Evolutionary conservation across 1,284 basidiomycete species (phyloP).

Genomic region (Apiotrichum sp.): DNA sequence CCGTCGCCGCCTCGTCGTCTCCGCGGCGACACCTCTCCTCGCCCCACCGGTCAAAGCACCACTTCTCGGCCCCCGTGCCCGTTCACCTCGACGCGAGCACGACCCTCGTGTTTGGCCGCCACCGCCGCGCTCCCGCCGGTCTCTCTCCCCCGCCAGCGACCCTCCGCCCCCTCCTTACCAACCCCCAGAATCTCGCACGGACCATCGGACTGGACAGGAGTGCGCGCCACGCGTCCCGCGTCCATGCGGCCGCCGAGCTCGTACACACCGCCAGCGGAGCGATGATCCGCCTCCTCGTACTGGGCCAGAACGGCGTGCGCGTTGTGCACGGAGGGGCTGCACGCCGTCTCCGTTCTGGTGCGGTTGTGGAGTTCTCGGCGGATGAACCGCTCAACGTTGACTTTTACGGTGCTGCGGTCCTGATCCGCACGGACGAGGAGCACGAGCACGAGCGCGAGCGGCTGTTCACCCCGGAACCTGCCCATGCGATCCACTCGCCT

Average conservation of each 20-base stretch:
- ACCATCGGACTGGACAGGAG: conserved; percentile 34
- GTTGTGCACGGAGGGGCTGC: conserved; percentile 11
- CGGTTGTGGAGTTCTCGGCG: conserved; percentile 5
- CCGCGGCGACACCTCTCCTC: conserved; percentile 21
- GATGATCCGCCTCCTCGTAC: conserved; percentile 29
- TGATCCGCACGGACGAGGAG: conserved; percentile 8
- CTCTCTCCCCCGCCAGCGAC: background rate
- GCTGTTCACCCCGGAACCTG: conserved; percentile 7
- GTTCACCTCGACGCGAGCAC: conserved; percentile 18
- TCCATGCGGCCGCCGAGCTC: conserved; percentile 39
- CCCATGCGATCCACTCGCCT: background rate
- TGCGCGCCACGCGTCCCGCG: conserved; percentile 39
- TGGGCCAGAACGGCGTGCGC: conserved; percentile 45
- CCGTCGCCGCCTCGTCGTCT: conserved; percentile 40
- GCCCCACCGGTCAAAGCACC: conserved; percentile 8
- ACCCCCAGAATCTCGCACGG: conserved; percentile 13
- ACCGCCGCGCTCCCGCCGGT: conserved; percentile 12
- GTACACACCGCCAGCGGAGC: conserved; percentile 3
- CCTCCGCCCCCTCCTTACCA: background rate
- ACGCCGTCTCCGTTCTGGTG: conserved; percentile 9
- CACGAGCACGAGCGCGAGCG: conserved; percentile 10
- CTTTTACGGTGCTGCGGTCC: conserved; percentile 38
- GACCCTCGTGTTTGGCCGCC: conserved; percentile 38
- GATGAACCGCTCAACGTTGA: conserved; percentile 25
- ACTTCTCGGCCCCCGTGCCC: background rate